Base-by-base conservation (phyloP, 2,329 filamentous ascomycete species). In the Aureobasidium subglaciale region DNA sequence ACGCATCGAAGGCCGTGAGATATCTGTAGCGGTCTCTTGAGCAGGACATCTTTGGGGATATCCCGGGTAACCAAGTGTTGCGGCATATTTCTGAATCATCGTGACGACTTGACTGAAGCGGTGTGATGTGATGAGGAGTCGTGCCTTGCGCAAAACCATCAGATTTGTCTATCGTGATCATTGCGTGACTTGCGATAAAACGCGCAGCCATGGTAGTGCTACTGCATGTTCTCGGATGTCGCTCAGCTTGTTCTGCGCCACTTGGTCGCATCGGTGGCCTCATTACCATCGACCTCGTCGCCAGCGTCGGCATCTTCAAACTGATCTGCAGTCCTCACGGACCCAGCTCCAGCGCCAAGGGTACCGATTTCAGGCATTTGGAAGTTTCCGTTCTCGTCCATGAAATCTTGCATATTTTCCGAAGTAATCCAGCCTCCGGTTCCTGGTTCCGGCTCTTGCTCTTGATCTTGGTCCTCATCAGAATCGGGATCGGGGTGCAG, bases 391-490 rank as follows among this genome's bases (percentile, higher is more conserved):
- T 90, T 80, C 59, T 80, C 84, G 63, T 93, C 88, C 70, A 93
- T 88, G 66, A 84, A 95, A 62, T 95, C 82, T 60, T 86, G 78
- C 68, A 95, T 85, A 64, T 96, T 97, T 56, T 96, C 92, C 8
- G 88, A 87, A 15, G 92, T 97, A 66, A 97, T 90, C 88, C 88
- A 92, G 0, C 87, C 87, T 0, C 81, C 82, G 48, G 86, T 88
- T 1, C 87, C 87, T 0, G 87, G 82, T n/a, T 77, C 70, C 32
- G 68, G 67, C 5, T 59, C 62, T 0, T 78, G 80, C 1, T 81
- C 81, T 1, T 79, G 82, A 1, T 81, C 82, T 0, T 68, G 71
- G 11, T 78, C 81, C 10, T 65, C 65, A 3, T 77, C 80, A 9
- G 75, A 73, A n/a, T 75, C 73, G 0, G 83, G 83, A 62, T 90